Conservation (phyloP, 306 rosid genomes). For the Vicia faba region DNA sequence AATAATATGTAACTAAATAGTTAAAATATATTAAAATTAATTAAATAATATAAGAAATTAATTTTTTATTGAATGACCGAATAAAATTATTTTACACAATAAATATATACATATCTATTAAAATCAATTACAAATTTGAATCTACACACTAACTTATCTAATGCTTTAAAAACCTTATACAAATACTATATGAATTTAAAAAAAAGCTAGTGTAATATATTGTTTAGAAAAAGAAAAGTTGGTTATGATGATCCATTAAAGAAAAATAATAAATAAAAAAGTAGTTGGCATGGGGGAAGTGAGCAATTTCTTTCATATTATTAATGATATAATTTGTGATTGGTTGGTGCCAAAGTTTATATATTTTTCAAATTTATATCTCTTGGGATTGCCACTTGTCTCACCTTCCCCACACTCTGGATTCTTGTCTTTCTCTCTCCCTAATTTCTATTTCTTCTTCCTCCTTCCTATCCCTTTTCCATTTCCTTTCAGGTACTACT, state of each 20-base stretch:
- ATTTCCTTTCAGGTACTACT: conserved; percentile 9
- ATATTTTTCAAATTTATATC: conserved; percentile 57
- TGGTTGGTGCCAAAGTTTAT: conserved; percentile 86
- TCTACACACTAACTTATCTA: no score
- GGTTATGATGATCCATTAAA: background rate
- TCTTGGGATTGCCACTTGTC: conserved; percentile 79
- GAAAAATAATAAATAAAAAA: conserved; percentile 7
- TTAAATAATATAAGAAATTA: no score
- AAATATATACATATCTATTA: no score
- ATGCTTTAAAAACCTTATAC: no score
- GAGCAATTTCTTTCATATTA: conserved; percentile 30
- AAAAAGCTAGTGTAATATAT: no score
- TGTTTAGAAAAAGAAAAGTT: background rate
- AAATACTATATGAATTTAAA: no score
- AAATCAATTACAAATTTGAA: no score
- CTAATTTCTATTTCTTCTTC: conserved; percentile 24
- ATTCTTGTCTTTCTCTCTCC: conserved; percentile 38
- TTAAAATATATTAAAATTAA: no score
- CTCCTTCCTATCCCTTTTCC: conserved; percentile 2
- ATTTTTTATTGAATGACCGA: no score
- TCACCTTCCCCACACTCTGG: conserved; percentile 51
- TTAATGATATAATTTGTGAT: conserved; percentile 38
- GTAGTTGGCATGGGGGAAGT: conserved; percentile 57
- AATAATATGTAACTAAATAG: no score
- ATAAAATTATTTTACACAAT: no score